These are phyloP conservation scores for Thermomyces lanuginosus DNA, from an alignment of 2,329 filamentous ascomycete genomes.

Conservation along the genomic window DNA sequence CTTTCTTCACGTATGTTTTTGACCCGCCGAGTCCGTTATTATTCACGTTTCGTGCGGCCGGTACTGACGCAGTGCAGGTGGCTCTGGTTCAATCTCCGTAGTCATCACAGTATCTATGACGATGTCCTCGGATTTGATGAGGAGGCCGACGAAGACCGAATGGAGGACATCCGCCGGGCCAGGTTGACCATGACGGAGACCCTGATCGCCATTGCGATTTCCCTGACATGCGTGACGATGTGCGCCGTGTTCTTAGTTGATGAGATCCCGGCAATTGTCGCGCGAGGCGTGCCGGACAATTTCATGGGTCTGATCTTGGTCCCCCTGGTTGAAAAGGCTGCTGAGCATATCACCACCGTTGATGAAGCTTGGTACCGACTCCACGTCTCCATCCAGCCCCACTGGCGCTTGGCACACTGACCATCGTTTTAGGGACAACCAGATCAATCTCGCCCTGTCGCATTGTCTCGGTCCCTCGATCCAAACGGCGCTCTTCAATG, in stretches of 20 bases:
- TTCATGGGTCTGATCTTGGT: conserved; percentile 61
- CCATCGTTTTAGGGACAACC: conserved; percentile 22
- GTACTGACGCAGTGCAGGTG: conserved; percentile 19
- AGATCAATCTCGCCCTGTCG: conserved; percentile 68
- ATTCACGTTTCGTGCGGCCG: neutral
- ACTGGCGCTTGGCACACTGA: conserved; percentile 1
- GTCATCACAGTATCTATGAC: conserved; percentile 62
- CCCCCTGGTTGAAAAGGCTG: conserved; percentile 67
- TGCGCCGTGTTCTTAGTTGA: conserved; percentile 59
- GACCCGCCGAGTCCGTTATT: conserved; percentile 8
- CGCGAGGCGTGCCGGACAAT: conserved; percentile 37
- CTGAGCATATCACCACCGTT: conserved; percentile 68
- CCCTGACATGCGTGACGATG: conserved; percentile 50
- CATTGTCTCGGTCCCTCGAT: conserved; percentile 77
- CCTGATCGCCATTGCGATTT: conserved; percentile 45
- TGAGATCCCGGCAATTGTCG: conserved; percentile 46
- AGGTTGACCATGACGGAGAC: conserved; percentile 65
- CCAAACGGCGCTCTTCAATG: conserved; percentile 78
- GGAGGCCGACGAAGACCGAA: conserved; percentile 45
- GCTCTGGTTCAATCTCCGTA: conserved; percentile 57
- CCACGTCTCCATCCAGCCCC: neutral
- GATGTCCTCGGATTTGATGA: conserved; percentile 58
- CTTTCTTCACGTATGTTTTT: conserved; percentile 43
- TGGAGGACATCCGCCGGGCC: conserved; percentile 42
- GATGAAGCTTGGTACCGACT: conserved; percentile 61